phyloP scores from a whole-genome alignment of 2,329 filamentous ascomycete genomes.

The Cryphonectria naterciae region DNA sequence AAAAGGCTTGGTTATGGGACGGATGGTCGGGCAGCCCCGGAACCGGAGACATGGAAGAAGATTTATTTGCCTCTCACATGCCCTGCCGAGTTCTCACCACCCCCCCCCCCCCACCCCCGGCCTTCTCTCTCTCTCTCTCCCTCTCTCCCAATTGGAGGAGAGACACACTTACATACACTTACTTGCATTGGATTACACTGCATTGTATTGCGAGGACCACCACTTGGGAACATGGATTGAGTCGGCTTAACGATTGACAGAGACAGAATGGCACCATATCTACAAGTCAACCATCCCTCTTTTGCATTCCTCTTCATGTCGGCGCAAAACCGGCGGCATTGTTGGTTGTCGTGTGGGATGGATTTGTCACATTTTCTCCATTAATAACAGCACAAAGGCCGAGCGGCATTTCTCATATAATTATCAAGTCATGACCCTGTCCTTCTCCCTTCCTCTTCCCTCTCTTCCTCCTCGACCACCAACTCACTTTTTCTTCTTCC shows the following conservation, averaged over 20 bases:
- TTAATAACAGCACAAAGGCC: slow-evolving; percentile 16
- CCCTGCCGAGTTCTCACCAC: neutral
- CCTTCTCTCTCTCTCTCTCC: neutral
- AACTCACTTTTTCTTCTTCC: neutral
- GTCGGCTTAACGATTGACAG: slow-evolving; percentile 21
- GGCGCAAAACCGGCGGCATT: slow-evolving; percentile 7
- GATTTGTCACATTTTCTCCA: slow-evolving; percentile 8
- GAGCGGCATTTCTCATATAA: slow-evolving; percentile 16
- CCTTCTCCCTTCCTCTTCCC: slow-evolving; percentile 1
- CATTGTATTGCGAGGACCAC: neutral
- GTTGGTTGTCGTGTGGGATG: neutral
- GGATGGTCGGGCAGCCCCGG: slow-evolving; percentile 18
- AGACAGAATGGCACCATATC: neutral
- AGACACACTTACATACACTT: neutral
- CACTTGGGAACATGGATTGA: slow-evolving; percentile 15
- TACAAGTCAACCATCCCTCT: neutral
- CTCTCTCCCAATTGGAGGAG: slow-evolving; percentile 9
- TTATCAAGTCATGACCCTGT: slow-evolving; percentile 18
- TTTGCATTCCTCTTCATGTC: neutral
- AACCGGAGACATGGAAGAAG: neutral
- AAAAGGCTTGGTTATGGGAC: neutral
- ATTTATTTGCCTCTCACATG: slow-evolving; percentile 8
- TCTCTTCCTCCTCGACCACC: slow-evolving; percentile 18
- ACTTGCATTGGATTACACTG: neutral
- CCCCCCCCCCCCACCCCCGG: no score